These are phyloP conservation scores for Monosporozyma aerobia DNA, from an alignment of 805 yeast species.

Conservation along the genomic window DNA sequence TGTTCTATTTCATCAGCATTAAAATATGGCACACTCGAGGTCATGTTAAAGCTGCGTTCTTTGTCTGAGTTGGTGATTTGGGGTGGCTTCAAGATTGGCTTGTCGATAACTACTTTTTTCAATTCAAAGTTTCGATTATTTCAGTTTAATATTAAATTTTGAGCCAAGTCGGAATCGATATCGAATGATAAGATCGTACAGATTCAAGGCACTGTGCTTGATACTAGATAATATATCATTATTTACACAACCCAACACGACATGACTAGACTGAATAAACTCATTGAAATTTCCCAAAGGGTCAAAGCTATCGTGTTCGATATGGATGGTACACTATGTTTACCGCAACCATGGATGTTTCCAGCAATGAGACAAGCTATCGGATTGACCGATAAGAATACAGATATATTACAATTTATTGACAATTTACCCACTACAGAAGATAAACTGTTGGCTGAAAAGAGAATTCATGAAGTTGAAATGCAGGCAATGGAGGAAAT, in stretches of 20 bases:
- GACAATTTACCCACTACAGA: constrained; percentile 33
- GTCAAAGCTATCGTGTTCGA: constrained; percentile 57
- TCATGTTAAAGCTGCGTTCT: neutral
- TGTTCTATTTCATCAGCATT: constrained; percentile 43
- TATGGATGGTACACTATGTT: constrained; percentile 71
- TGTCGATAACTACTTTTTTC: neutral
- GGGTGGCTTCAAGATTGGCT: too few species aligned
- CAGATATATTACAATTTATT: constrained; percentile 48
- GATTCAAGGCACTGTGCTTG: neutral
- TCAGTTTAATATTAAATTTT: neutral
- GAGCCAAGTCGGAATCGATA: neutral
- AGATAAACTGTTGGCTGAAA: constrained; percentile 37
- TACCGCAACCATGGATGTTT: constrained; percentile 55
- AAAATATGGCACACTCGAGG: neutral
- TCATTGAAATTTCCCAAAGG: neutral
- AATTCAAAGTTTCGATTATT: neutral
- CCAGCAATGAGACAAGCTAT: constrained; percentile 52
- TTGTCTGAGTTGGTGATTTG: neutral
- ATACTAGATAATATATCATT: neutral
- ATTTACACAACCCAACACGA: constrained; percentile 2
- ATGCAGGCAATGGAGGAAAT: constrained; percentile 52
- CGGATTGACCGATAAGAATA: constrained; percentile 35
- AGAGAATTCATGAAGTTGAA: constrained; percentile 44
- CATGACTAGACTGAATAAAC: constrained; percentile 18
- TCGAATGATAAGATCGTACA: neutral